Percentiles rank a stretch among this genome's conserved stretches.
phyloP scores from a whole-genome alignment of 148 eudicot species.

The Persicaria tinctoria region DNA sequence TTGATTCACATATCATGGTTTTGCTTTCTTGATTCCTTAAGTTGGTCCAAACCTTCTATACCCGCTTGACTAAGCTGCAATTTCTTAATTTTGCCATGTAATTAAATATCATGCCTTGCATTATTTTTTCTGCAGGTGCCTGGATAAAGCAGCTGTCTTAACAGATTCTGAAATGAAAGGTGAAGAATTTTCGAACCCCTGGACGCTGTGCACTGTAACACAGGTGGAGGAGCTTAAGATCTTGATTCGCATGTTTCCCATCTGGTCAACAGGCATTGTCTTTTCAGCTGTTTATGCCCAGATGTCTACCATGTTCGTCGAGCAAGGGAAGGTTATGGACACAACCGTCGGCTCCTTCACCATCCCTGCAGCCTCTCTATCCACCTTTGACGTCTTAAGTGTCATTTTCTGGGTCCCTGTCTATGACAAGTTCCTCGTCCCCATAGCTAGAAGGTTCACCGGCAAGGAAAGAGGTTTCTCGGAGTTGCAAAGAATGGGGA shows the following conservation, averaged over 20 bases:
- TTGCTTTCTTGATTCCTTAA: not conserved
- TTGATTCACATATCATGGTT: not conserved
- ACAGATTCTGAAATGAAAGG: conserved; percentile 12
- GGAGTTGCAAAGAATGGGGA: conserved; percentile 70
- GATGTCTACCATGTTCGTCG: conserved; percentile 52
- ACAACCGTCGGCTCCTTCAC: conserved; percentile 29
- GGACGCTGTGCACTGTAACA: conserved; percentile 60
- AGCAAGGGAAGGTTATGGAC: conserved; percentile 49
- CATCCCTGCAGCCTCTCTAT: conserved; percentile 63
- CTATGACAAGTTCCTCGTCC: conserved; percentile 51
- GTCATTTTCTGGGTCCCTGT: conserved; percentile 68
- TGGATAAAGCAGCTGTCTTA: conserved; percentile 60
- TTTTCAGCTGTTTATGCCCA: conserved; percentile 52
- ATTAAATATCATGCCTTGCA: not conserved
- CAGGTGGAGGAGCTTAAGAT: conserved; percentile 71
- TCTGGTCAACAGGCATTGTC: conserved; percentile 62
- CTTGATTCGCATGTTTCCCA: conserved; percentile 47
- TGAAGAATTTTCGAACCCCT: conserved; percentile 22
- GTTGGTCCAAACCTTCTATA: not conserved
- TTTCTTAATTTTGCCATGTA: not conserved
- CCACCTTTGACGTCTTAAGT: conserved; percentile 53
- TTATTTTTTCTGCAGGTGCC: conserved; percentile 29
- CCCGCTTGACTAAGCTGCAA: not conserved
- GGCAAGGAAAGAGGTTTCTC: conserved; percentile 54
- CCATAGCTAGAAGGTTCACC: conserved; percentile 43